These are phyloP conservation scores for Eucalyptus curtisii DNA, from an alignment of 345 rosid species.

Conservation along the genomic window DNA sequence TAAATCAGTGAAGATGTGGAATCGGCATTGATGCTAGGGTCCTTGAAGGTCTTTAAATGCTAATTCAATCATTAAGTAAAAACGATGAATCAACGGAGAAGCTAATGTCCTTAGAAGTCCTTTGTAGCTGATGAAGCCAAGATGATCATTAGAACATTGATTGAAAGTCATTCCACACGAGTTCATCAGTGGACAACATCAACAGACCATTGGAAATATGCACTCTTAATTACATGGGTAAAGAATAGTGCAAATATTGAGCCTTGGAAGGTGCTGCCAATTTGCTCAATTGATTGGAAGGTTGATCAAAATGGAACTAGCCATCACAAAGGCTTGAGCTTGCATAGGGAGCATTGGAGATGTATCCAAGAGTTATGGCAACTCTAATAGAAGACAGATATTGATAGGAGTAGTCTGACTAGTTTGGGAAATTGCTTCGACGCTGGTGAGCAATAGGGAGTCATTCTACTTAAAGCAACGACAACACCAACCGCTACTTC, in stretches of 20 bases:
- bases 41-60: background rate
- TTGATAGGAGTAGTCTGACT: too few species aligned
- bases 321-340: background rate
- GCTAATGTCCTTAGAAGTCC: background rate
- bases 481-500: background rate
- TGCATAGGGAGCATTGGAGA: background rate
- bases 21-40: background rate
- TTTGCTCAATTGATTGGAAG: background rate
- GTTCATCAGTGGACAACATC: background rate
- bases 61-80: background rate
- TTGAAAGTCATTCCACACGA: background rate
- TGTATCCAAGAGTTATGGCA: background rate
- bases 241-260: too few species aligned
- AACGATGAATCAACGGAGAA: background rate
- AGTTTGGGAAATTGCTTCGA: background rate
- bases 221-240: too few species aligned
- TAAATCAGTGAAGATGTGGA: background rate
- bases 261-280: background rate
- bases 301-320: background rate
- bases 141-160: background rate
- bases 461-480: background rate
- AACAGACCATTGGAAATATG: too few species aligned
- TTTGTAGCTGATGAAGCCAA: background rate
- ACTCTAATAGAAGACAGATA: too few species aligned
- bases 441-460: background rate